These are phyloP conservation scores for Coelastrella sp. DNA, from an alignment of 139 green algal species.

Conservation along the genomic window DNA sequence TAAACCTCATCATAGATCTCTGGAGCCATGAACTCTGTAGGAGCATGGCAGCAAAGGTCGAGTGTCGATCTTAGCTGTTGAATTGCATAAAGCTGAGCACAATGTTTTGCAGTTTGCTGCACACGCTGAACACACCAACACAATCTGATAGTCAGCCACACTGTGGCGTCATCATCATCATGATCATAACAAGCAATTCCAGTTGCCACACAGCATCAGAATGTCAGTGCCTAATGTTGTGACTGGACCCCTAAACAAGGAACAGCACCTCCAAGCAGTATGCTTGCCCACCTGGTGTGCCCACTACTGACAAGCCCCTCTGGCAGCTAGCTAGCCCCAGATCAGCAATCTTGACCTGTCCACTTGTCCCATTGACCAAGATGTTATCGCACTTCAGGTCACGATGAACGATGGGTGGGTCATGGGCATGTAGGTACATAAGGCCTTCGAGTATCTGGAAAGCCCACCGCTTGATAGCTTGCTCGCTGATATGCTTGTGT, in stretches of 20 bases:
- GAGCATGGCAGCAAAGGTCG: background rate
- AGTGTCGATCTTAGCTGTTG: no score
- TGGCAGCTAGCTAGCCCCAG: slow-evolving; percentile 91
- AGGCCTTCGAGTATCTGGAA: slow-evolving; percentile 96
- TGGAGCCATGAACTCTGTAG: slow-evolving; percentile 96
- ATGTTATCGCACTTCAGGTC: slow-evolving; percentile 98
- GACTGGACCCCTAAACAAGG: no score
- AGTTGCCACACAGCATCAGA: no score
- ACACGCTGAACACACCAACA: no score
- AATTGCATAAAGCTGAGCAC: background rate
- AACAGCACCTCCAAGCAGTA: background rate
- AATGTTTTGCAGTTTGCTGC: no score
- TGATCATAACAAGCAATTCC: no score
- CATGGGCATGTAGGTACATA: slow-evolving; percentile 96
- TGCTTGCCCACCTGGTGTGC: slow-evolving; percentile 24
- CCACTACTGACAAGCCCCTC: slow-evolving; percentile 49
- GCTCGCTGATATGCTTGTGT: slow-evolving; percentile 52
- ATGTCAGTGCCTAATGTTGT: no score
- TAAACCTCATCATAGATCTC: slow-evolving; percentile 99
- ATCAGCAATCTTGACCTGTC: slow-evolving; percentile 98
- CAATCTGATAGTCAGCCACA: no score
- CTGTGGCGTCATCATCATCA: no score
- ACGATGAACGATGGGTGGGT: slow-evolving; percentile 73
- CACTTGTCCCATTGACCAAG: slow-evolving; percentile 91
- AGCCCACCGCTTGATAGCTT: slow-evolving; percentile 91